Evolutionary conservation across 371 early-diverging fungal genomes (phyloP).

Genomic region (Rhizopus sp.): DNA sequence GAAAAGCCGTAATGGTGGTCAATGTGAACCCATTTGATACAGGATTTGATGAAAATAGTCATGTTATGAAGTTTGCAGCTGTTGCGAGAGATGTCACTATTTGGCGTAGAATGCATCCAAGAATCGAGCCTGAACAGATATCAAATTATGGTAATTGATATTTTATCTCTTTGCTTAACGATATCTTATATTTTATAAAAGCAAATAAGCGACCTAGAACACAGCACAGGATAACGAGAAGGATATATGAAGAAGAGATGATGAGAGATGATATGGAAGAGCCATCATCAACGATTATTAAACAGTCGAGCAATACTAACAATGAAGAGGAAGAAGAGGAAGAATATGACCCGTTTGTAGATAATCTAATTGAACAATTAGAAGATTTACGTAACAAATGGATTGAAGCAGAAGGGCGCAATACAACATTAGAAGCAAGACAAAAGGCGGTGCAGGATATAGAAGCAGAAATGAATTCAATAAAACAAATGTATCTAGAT

Average conservation of each 20-base stretch:
- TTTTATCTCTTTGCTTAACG: neutral
- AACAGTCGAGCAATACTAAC: neutral
- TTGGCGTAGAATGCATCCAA: slow-evolving; percentile 39
- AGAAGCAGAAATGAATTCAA: slow-evolving; percentile 40
- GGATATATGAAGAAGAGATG: neutral
- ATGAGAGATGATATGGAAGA: neutral
- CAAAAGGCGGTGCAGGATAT: slow-evolving; percentile 52
- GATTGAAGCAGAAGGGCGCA: slow-evolving; percentile 58
- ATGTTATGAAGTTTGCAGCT: slow-evolving; percentile 70
- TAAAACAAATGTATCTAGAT: slow-evolving; percentile 45
- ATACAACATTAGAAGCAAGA: slow-evolving; percentile 55
- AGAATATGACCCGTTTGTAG: slow-evolving; percentile 40
- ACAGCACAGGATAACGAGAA: neutral
- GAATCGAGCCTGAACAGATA: slow-evolving; percentile 11
- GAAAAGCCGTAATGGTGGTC: slow-evolving; percentile 67
- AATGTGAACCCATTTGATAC: slow-evolving; percentile 68
- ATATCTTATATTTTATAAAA: neutral
- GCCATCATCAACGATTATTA: neutral
- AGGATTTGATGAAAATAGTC: slow-evolving; percentile 60
- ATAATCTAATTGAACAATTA: slow-evolving; percentile 37
- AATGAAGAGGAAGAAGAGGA: slow-evolving; percentile 43
- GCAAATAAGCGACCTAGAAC: slow-evolving; percentile 3
- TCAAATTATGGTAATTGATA: neutral
- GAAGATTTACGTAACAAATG: slow-evolving; percentile 58
- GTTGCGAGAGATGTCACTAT: slow-evolving; percentile 65